A percentile compares a stretch with the other conserved stretches of the same genome.
Conservation (phyloP, 495 filamentous ascomycete species). For the Penicillium antarcticum region DNA sequence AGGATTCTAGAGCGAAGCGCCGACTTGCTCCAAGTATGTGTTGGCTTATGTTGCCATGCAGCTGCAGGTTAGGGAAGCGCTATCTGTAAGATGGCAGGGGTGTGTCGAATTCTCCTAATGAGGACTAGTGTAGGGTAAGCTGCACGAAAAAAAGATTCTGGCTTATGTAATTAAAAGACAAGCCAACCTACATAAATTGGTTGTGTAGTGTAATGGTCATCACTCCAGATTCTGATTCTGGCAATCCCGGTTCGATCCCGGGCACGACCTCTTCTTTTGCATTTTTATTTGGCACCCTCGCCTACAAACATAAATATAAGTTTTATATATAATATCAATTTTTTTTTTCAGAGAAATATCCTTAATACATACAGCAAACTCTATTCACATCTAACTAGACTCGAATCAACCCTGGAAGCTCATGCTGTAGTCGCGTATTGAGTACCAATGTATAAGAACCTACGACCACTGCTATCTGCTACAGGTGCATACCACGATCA, state of each 20-base stretch:
- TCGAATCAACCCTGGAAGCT: too few species aligned
- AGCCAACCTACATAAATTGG: neutral
- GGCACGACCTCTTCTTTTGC: conserved; percentile 30
- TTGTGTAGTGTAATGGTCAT: conserved; percentile 32
- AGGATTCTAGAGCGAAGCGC: neutral
- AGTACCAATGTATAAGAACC: too few species aligned
- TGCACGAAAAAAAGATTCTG: neutral
- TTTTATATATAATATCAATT: too few species aligned
- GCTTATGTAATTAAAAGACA: neutral
- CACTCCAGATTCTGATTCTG: conserved; percentile 38
- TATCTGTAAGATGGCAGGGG: conserved; percentile 1
- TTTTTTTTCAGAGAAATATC: too few species aligned
- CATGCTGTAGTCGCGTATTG: too few species aligned
- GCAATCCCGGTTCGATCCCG: conserved; percentile 40
- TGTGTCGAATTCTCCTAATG: conserved; percentile 28
- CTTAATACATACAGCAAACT: too few species aligned
- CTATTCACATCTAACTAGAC: too few species aligned
- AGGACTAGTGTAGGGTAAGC: conserved; percentile 13
- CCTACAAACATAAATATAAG: neutral
- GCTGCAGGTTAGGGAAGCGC: neutral
- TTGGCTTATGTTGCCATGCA: conserved; percentile 1
- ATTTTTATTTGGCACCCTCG: neutral
- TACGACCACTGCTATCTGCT: too few species aligned
- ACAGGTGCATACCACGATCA: too few species aligned
- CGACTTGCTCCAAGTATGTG: neutral